Conservation (phyloP, 805 yeast genomes). For the Yarrowia porcina region DNA sequence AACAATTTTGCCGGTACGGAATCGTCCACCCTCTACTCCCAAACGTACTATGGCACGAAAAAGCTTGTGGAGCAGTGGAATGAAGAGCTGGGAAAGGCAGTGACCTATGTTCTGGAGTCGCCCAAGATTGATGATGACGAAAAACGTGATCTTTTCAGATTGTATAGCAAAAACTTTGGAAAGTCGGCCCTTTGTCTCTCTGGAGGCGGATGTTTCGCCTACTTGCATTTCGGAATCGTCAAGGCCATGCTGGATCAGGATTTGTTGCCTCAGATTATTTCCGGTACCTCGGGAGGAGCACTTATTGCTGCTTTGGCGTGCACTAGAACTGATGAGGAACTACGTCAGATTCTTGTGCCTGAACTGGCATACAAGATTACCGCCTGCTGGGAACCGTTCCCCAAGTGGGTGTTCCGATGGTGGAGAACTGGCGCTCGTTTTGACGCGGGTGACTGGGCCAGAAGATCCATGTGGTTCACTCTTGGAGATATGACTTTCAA, state of each 20-base stretch:
- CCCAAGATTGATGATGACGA: conserved; percentile 40
- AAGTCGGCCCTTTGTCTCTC: conserved; percentile 66
- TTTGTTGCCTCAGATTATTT: conserved; percentile 61
- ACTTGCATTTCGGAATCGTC: conserved; percentile 72
- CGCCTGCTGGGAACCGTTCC: conserved; percentile 64
- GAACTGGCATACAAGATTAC: conserved; percentile 60
- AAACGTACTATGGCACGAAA: conserved; percentile 74
- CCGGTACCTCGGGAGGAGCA: conserved; percentile 84
- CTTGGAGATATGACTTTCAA: conserved; percentile 67
- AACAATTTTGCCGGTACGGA: conserved; percentile 78
- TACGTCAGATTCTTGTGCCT: conserved; percentile 54
- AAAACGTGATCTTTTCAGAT: conserved; percentile 54
- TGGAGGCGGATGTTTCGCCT: conserved; percentile 79
- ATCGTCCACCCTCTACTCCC: conserved; percentile 66
- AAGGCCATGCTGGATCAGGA: conserved; percentile 68
- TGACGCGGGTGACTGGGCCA: conserved; percentile 73
- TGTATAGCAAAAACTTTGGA: conserved; percentile 63
- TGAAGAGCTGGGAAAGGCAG: conserved; percentile 48
- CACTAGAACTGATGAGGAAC: conserved; percentile 66
- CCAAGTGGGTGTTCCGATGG: conserved; percentile 60
- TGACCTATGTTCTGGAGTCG: conserved; percentile 46
- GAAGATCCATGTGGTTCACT: conserved; percentile 65
- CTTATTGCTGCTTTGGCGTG: conserved; percentile 69
- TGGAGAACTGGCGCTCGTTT: conserved; percentile 76
- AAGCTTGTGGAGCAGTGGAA: conserved; percentile 54